Evolutionary conservation across 1,284 basidiomycete species (phyloP), one percentile per base, ranked within the genome.

Genomic region (Cerrena zonata): DNA sequence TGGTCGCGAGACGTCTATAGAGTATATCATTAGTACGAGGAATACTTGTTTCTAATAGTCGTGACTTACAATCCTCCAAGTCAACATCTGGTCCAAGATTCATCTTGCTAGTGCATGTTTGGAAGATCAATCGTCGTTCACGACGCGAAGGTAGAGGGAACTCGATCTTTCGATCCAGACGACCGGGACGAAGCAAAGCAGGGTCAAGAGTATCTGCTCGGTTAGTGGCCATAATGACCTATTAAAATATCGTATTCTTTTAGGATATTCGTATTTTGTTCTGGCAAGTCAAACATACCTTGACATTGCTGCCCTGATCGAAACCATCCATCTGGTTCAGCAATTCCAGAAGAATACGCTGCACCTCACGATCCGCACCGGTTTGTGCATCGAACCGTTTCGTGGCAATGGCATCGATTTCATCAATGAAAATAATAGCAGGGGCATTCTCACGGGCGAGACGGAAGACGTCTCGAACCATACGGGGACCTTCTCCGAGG

Each of bases 241-340:
- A 54, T 2, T 26, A n/a, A 46, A n/a, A n/a, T 34, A 19, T 24
- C 30, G 27, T 40, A 21, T 39, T 22, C 39, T 12, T 25, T n/a
- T n/a, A 26, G 3, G 41, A 15, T 49, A n/a, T 21, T 27, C n/a
- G 12, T 25, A 2, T 21, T 18, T 23, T 37, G 23, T 15, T n/a
- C 2, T 4, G n/a, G 21, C 12, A 22, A 38, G 24, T n/a, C 12
- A 11, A 13, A 58, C 70, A 49, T 65, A 91, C 94, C 83, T 99
- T 99, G 67, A 99, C 96, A 62, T 95, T 99, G 67, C 92, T 95
- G 4, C 91, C 91, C 70, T 99, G 96, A 70, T 99, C 96, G 72
- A 99, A 99, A 57, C 96, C 96, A 64, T 99, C 96, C 96, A 99
- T 99, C 68, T 99, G 96, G 67, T 97, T 99, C 55, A 99, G 78